Base-by-base conservation (phyloP, 106 monocot genomes). In the Dendrobium huoshanense region DNA sequence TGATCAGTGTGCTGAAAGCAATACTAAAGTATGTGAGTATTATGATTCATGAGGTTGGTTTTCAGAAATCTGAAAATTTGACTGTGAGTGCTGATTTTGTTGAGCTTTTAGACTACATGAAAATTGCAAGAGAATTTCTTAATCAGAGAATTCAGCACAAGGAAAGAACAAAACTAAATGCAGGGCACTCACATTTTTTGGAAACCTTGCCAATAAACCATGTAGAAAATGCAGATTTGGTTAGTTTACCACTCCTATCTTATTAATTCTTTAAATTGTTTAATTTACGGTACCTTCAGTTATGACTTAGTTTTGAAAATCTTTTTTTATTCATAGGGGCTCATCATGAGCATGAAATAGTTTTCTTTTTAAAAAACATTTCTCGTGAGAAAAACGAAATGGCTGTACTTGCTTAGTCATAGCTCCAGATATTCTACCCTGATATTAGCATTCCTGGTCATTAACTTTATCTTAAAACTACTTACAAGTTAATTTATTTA, bases 1-100 rank as follows among this genome's bases (percentile, higher is more conserved):
- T 86, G 75, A 31, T 88, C 20, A 79, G 43, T 61, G 59, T 90
- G 75, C 73, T 96, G 19, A 81, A 88, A 67, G 86, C 82, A 55
- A 68, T 92, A 65, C 29, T 87, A 67, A 33, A 56, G 19, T 75
- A 85, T 77, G 78, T 88, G 79, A 80, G 90, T n/a, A 79, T 55
- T 41, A 41, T 78, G 49, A 73, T 87, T 24, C 37, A 70, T 37
- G 33, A 33, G 33, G 13, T 37, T 29, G 33, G 33, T 70, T 31
- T 11, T 70, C 54, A 79, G 55, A 67, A 85, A 49, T 58, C 73
- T 67, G 76, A 83, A 40, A 76, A 55, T 75, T 18, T 77, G 45
- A 56, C 45, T 16, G 67, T 74, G 31, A 79, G 90, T 79, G 18
- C 68, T 58, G 85, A 92, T 56, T 19, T 79, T 7, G 42, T 24